A percentile compares a stretch with the other conserved stretches of the same genome.
These are phyloP conservation scores for Onygenales sp. DNA, from an alignment of 2,329 filamentous ascomycete genomes.

Conservation along the genomic window DNA sequence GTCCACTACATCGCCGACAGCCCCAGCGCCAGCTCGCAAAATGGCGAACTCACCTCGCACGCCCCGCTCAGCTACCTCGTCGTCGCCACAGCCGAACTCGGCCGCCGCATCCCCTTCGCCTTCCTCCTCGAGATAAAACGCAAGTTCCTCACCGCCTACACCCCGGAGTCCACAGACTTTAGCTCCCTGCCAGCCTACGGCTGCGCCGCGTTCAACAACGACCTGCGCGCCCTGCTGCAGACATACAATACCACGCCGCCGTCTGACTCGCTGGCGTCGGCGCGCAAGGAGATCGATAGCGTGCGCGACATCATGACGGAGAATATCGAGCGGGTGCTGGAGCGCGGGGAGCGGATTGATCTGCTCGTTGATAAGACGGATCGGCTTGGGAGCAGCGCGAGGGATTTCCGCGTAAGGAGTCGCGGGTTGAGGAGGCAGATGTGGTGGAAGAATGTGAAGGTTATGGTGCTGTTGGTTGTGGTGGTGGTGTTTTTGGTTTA, in stretches of 20 bases:
- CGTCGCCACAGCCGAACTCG: slow-evolving; percentile 69
- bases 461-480: slow-evolving; percentile 78
- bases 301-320: slow-evolving; percentile 89
- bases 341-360: slow-evolving; percentile 88
- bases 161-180: slow-evolving; percentile 60
- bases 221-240: slow-evolving; percentile 68
- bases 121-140: slow-evolving; percentile 86
- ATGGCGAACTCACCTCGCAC: slow-evolving; percentile 46
- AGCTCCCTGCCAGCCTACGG: slow-evolving; percentile 76
- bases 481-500: slow-evolving; percentile 58
- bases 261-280: slow-evolving; percentile 73
- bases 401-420: slow-evolving; percentile 83
- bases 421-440: slow-evolving; percentile 80
- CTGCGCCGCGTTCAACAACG: slow-evolving; percentile 73
- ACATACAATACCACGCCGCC: slow-evolving; percentile 72
- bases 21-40: slow-evolving; percentile 50
- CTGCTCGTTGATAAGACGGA: slow-evolving; percentile 95
- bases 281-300: slow-evolving; percentile 83
- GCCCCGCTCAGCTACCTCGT: slow-evolving; percentile 88
- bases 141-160: slow-evolving; percentile 67
- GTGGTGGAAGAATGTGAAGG: slow-evolving; percentile 99
- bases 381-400: slow-evolving; percentile 72
- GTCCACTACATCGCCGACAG: slow-evolving; percentile 93
- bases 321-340: slow-evolving; percentile 83
- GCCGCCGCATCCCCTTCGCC: slow-evolving; percentile 82